Evolutionary conservation across 192 early-diverging fungal genomes (phyloP).

Genomic region (Diversispora eburnea): DNA sequence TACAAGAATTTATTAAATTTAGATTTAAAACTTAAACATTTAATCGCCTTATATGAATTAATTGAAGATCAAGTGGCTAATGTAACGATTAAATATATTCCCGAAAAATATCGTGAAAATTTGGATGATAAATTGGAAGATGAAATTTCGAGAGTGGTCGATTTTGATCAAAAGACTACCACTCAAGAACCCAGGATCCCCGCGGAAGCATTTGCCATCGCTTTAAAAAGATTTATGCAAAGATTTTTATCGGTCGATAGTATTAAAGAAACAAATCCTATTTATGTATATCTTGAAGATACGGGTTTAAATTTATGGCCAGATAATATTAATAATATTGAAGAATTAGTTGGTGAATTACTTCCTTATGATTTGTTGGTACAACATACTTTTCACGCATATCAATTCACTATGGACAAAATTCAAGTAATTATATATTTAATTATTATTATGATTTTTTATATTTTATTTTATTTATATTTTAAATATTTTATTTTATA

Average conservation of each 20-base stretch:
- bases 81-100: conserved; percentile 11
- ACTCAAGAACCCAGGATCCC: conserved; percentile 9
- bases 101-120: conserved; percentile 2
- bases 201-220: conserved; percentile 12
- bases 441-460: too few species aligned
- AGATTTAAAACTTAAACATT: conserved; percentile 22
- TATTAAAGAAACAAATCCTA: background rate
- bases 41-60: conserved; percentile 25
- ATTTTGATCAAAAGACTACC: conserved; percentile 1
- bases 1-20: background rate
- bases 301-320: conserved; percentile 3
- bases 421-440: background rate
- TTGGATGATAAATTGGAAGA: background rate
- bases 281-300: conserved; percentile 10
- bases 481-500: too few species aligned
- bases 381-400: background rate
- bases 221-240: conserved; percentile 28
- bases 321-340: background rate
- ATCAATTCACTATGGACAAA: background rate
- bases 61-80: conserved; percentile 24
- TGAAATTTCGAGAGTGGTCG: background rate
- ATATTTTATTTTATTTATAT: too few species aligned
- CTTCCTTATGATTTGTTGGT: background rate
- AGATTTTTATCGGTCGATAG: conserved; percentile 7
- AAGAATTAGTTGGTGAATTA: conserved; percentile 3